Conservation (phyloP, 495 filamentous ascomycete species). For the Aspergillus biplanus region DNA sequence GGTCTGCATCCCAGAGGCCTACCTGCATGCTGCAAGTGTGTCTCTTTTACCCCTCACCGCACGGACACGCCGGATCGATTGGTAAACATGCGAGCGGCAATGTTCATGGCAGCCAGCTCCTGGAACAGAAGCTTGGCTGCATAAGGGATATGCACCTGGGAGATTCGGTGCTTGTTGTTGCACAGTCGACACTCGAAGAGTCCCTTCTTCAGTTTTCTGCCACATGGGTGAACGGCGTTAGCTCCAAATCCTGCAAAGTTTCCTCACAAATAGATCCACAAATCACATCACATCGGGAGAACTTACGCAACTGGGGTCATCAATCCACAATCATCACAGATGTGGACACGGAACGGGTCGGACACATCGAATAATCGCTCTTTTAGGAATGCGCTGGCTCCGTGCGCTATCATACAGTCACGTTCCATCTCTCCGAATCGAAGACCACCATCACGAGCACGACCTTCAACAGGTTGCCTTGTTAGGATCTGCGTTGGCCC, state of each 20-base stretch:
- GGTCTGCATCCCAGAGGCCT: background rate
- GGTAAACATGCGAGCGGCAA: conserved; percentile 95
- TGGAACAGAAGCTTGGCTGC: conserved; percentile 98
- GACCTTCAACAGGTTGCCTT: conserved; percentile 96
- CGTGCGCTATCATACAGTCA: conserved; percentile 99
- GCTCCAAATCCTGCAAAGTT: conserved; percentile 14
- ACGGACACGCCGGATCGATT: conserved; percentile 59
- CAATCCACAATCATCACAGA: conserved; percentile 97
- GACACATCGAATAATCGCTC: conserved; percentile 96
- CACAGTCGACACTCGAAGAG: conserved; percentile 95
- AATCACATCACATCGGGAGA: conserved; percentile 7
- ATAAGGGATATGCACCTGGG: conserved; percentile 96
- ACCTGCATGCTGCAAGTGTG: conserved; percentile 13
- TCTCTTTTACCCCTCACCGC: conserved; percentile 27
- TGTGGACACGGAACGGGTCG: conserved; percentile 97
- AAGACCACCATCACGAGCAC: conserved; percentile 95
- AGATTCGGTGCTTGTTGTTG: conserved; percentile 98
- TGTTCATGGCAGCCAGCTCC: conserved; percentile 97
- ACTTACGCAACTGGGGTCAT: conserved; percentile 99
- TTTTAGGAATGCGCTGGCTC: conserved; percentile 94
- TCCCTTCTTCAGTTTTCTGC: conserved; percentile 90
- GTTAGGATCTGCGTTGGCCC: conserved; percentile 98
- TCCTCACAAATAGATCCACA: conserved; percentile 3
- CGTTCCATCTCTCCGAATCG: conserved; percentile 99
- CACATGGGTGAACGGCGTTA: conserved; percentile 32